Base-by-base conservation (phyloP, 1,284 basidiomycete species). In the Farysia itapuensis region DNA sequence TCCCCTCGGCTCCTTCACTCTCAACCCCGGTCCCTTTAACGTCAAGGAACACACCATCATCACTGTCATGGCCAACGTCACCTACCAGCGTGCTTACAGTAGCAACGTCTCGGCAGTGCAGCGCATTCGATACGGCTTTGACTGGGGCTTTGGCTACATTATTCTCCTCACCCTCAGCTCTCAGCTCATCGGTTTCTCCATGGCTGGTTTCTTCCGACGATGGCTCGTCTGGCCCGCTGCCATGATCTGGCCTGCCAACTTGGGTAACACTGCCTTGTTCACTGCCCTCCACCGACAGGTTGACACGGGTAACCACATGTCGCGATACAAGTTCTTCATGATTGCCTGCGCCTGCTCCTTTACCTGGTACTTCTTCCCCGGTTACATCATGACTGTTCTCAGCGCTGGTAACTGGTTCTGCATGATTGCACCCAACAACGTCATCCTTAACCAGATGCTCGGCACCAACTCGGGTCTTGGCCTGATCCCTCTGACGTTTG, bases 261-360 rank as follows among this genome's bases (percentile, higher is more conserved):
- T 72, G 15, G 64, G 64, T 35, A 63, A 65, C 36, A 64, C 60
- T 1, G 52, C 69, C 15, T 43, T 74, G 36, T 60, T 74, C 33
- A 61, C 60, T 34, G 50, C 72, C 15, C 48, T 74, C 3, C 72
- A 74, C 48, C 44, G 49, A 31, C 50, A 63, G 44, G 39, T 51
- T 19, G 53, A 56, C 37, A 57, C 57, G 2, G 61, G 63, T 18
- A 43, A 39, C 22, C 67, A 67, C 19, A 85, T 95, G 72, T 49
- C 61, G 14, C 52, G 67, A 15, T 53, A 51, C 51, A 56, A 49
- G 30, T 65, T 68, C 45, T 74, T 71, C 45, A 38, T 63, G 46
- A 40, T 57, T 18, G 48, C 51, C 3, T 64, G 67, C 35, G 26
- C 41, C 15, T 43, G 40, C 33, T 44, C 64, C 38, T 70, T 67